Conservation (phyloP, 1,139 yeast species). For the Candida neerlandica region DNA sequence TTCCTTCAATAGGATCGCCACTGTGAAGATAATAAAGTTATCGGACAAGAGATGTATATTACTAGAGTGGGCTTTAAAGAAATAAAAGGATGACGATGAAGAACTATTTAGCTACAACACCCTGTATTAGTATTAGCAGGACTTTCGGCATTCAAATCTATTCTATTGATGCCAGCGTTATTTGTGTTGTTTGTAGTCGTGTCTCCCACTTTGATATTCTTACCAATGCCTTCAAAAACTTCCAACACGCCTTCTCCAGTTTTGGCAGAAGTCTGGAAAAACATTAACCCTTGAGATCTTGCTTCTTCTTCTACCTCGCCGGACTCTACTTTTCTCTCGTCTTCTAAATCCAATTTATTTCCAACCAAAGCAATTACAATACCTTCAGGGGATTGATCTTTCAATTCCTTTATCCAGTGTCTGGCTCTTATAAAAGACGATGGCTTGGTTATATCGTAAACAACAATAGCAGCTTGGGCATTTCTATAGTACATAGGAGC, state of each 20-base stretch:
- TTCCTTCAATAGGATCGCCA: too few relatives aligned
- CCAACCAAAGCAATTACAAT: conserved; percentile 94
- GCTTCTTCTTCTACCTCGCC: conserved; percentile 82
- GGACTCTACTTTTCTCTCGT: conserved; percentile 74
- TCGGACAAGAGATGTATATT: background rate
- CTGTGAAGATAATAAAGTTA: too few relatives aligned
- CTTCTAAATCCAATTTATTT: conserved; percentile 76
- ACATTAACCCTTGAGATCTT: conserved; percentile 74
- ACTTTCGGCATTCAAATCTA: conserved; percentile 3
- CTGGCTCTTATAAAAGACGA: conserved; percentile 98
- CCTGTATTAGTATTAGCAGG: background rate
- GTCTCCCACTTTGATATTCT: conserved; percentile 62
- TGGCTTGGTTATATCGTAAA: conserved; percentile 94
- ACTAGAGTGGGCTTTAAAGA: background rate
- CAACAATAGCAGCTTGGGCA: conserved; percentile 98
- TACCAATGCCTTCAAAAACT: conserved; percentile 81
- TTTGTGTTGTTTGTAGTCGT: conserved; percentile 6
- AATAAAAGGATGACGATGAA: background rate
- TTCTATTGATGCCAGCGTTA: conserved; percentile 3
- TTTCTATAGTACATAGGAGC: conserved; percentile 98
- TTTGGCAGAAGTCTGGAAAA: conserved; percentile 94
- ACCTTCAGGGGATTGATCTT: conserved; percentile 90
- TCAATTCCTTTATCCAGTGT: conserved; percentile 97
- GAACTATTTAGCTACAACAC: background rate
- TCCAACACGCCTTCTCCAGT: conserved; percentile 82